Evolutionary conservation across 2,329 filamentous ascomycete genomes (phyloP).

Genomic region (Daldinia eschscholtzii): DNA sequence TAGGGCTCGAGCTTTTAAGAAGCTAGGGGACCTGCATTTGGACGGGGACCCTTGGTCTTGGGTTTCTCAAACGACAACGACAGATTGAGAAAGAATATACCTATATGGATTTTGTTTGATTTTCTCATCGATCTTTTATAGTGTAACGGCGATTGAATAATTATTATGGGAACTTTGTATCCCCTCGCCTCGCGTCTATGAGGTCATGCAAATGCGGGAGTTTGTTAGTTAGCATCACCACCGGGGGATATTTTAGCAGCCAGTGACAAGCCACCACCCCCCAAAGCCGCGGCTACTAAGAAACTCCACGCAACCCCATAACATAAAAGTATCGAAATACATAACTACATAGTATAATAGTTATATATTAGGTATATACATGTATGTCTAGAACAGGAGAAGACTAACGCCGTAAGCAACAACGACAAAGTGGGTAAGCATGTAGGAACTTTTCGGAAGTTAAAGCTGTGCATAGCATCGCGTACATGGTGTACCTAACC

Average conservation of each 20-base stretch:
- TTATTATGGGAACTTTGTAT: not conserved
- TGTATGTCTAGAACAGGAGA: conserved; percentile 8
- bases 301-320: conserved; percentile 37
- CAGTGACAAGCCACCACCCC: conserved; percentile 16
- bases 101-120: not conserved
- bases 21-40: conserved; percentile 19
- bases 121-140: not conserved
- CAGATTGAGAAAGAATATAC: not conserved
- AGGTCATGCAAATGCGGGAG: conserved; percentile 22
- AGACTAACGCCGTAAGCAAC: conserved; percentile 1
- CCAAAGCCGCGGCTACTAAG: conserved; percentile 23
- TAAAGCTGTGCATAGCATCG: not conserved
- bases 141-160: not conserved
- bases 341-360: too few relatives aligned
- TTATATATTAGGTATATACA: not conserved
- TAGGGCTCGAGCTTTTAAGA: conserved; percentile 35
- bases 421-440: not conserved
- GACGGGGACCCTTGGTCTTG: conserved; percentile 29
- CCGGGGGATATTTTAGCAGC: conserved; percentile 9
- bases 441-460: not conserved
- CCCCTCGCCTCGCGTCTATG: conserved; percentile 2
- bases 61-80: conserved; percentile 6
- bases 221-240: conserved; percentile 15
- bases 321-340: conserved; percentile 6
- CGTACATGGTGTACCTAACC: too few relatives aligned